phyloP scores from a whole-genome alignment of 495 filamentous ascomycete genomes.

The Pseudotulostoma volvatum region DNA sequence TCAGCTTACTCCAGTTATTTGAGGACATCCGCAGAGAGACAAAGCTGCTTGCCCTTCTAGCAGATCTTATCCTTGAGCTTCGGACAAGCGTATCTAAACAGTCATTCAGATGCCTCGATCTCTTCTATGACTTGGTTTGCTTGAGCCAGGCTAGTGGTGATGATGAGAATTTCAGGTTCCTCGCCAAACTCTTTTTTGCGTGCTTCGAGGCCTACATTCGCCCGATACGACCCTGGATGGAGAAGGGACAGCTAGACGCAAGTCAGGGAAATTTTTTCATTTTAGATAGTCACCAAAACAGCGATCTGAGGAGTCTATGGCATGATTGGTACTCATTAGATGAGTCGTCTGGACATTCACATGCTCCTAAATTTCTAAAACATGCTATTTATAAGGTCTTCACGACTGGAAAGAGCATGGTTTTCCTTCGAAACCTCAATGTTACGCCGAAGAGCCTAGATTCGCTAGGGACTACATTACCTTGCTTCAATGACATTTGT shows the following conservation, averaged over 20 bases:
- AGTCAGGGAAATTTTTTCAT: constrained; percentile 60
- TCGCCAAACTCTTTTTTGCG: constrained; percentile 57
- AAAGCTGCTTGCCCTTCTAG: constrained; percentile 37
- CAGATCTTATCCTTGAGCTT: constrained; percentile 24
- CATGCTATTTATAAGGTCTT: constrained; percentile 54
- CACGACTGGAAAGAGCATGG: constrained; percentile 72
- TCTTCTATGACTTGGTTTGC: constrained; percentile 52
- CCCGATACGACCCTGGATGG: constrained; percentile 74
- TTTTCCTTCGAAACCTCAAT: constrained; percentile 54
- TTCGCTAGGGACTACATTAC: constrained; percentile 16
- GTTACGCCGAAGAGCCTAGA: constrained; percentile 9
- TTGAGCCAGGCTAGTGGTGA: constrained; percentile 53
- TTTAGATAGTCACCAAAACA: constrained; percentile 34
- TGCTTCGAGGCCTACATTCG: constrained; percentile 73
- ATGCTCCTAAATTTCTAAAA: constrained; percentile 59
- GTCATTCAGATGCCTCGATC: constrained; percentile 49
- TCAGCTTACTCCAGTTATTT: constrained; percentile 45
- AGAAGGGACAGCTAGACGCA: constrained; percentile 50
- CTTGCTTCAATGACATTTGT: constrained; percentile 42
- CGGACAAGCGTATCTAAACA: constrained; percentile 12
- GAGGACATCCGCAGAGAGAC: constrained; percentile 39
- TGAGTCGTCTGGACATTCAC: constrained; percentile 31
- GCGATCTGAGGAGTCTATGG: constrained; percentile 55
- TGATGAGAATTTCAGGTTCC: constrained; percentile 36
- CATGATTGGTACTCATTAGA: constrained; percentile 54